A percentile compares a stretch with the other conserved stretches of the same genome.
Evolutionary conservation across 1,139 yeast species (phyloP).

Genomic region (Geotrichum klebahnii): DNA sequence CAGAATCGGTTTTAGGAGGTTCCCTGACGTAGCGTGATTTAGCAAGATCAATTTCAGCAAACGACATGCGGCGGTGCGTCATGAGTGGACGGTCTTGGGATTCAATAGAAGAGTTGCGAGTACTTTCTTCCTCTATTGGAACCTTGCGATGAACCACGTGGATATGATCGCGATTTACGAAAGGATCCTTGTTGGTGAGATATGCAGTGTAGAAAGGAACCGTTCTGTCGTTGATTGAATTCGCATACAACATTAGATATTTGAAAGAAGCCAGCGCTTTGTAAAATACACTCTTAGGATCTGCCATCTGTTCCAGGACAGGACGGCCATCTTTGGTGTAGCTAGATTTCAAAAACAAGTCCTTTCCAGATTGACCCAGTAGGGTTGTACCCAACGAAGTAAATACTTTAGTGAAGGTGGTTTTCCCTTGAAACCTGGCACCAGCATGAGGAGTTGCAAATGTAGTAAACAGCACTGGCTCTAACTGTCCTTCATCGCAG

Average conservation of each 20-base stretch:
- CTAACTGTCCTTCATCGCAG: slow-evolving; percentile 9
- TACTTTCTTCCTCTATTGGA: slow-evolving; percentile 1
- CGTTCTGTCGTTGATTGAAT: slow-evolving; percentile 68
- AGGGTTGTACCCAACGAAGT: slow-evolving; percentile 59
- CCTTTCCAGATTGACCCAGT: slow-evolving; percentile 71
- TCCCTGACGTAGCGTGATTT: slow-evolving; percentile 24
- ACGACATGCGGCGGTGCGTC: slow-evolving; percentile 15
- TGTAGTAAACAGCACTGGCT: slow-evolving; percentile 48
- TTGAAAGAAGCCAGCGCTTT: slow-evolving; percentile 57
- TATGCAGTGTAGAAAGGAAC: slow-evolving; percentile 55
- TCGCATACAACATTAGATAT: slow-evolving; percentile 60
- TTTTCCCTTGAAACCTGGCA: slow-evolving; percentile 45
- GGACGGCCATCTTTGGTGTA: slow-evolving; percentile 30
- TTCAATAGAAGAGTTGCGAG: not conserved
- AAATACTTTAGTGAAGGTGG: slow-evolving; percentile 46
- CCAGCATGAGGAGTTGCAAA: slow-evolving; percentile 94
- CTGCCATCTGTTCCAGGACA: slow-evolving; percentile 51
- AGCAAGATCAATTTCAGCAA: slow-evolving; percentile 31
- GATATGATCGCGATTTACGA: slow-evolving; percentile 33
- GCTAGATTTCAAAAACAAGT: slow-evolving; percentile 57
- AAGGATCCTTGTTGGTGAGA: slow-evolving; percentile 49
- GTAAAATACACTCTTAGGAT: slow-evolving; percentile 49
- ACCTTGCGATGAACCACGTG: slow-evolving; percentile 23
- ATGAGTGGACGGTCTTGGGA: slow-evolving; percentile 9
- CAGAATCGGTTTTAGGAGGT: not conserved